phyloP scores from a whole-genome alignment of 345 rosid genomes.

The Firmiana major region DNA sequence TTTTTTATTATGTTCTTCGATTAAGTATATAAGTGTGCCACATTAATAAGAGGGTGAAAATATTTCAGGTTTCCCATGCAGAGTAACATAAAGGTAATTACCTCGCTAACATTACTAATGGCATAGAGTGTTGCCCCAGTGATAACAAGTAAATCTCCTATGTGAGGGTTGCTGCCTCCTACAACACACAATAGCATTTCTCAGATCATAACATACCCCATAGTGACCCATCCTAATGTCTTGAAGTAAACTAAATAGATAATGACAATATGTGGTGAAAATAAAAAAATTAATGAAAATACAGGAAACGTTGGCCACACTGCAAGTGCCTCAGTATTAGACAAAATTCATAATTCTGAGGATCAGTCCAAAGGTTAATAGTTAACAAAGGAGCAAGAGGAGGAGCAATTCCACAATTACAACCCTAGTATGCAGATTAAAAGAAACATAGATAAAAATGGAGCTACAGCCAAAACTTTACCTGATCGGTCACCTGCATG shows the following conservation, averaged over 20 bases:
- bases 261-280: neutral
- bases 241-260: neutral
- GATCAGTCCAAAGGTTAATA: neutral
- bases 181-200: constrained; percentile 16
- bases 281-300: neutral
- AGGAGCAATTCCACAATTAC: neutral
- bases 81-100: constrained; percentile 9
- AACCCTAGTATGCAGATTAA: neutral
- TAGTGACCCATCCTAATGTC: neutral
- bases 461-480: constrained; percentile 22
- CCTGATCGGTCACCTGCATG: constrained; percentile 70
- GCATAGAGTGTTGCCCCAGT: constrained; percentile 74
- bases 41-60: neutral
- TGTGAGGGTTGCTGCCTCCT: constrained; percentile 65
- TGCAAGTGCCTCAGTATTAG: neutral
- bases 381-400: neutral
- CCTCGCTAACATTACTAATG: constrained; percentile 68
- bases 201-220: neutral
- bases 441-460: neutral
- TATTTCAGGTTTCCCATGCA: neutral
- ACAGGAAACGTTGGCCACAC: neutral
- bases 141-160: constrained; percentile 65
- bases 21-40: too few relatives aligned
- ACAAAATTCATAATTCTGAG: neutral
- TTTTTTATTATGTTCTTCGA: too few relatives aligned